Base-by-base conservation (phyloP, 768 basidiomycete species). In the Suillus decipiens region DNA sequence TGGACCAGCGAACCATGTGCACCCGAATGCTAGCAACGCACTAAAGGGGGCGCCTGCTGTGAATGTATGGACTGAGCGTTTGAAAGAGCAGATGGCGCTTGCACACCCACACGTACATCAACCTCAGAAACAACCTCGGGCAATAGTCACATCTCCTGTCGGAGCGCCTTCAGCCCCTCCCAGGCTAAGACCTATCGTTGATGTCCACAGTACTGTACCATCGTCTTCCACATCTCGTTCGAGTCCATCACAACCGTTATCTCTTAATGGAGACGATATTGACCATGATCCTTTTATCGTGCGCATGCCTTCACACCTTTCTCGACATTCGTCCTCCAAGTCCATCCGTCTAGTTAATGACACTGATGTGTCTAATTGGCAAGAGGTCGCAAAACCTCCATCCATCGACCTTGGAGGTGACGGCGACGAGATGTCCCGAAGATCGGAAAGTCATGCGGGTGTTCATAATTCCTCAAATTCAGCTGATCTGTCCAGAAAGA, bases 221-320 rank as follows among this genome's bases (percentile, higher is more conserved):
- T 50, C 54, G 22, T 45, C 67, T 33, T 61, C 67, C 37, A 55
- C 53, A 9, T 54, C 66, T 33, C 28, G 41, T 45, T 61, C 61
- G 22, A 34, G 41, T 48, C 24, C 56, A n/a, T 50, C 45, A 22
- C 57, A 48, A 7, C 11, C 62, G 24, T 19, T 3, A 41, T 41
- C 41, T 22, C 62, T 70, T n/a, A 67, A 70, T 10, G 63, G 65
- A 57, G 71, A 71, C 62, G 45, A 69, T 50, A 55, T 55, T 31
- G 64, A 71, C 24, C 74, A 79, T 45, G 81, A 86, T 72, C 76
- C 83, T 3, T 81, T 84, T 64, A 72, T 84, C 59, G 77, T 84
- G 28, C 78, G 78, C 22, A 64, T 77, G 14, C 73, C 73, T 19
- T 74, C 76, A 19, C 74, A 73, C 50, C 75, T 72, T 24, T 72